These are phyloP conservation scores for Yueomyces sp. DNA, from an alignment of 805 yeast species.

Conservation along the genomic window DNA sequence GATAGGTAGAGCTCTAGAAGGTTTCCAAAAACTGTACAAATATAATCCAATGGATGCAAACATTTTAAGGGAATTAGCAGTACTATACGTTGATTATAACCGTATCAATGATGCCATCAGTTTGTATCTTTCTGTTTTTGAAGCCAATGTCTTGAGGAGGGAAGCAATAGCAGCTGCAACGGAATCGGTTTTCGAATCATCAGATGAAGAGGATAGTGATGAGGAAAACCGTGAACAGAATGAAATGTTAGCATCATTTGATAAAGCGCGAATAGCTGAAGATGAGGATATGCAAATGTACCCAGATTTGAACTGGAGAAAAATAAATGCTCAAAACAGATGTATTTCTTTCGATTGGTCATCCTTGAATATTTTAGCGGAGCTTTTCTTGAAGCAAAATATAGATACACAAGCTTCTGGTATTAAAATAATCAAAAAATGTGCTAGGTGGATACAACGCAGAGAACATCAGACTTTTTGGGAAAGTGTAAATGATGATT, in stretches of 20 bases:
- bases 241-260: neutral
- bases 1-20: slow-evolving; percentile 59
- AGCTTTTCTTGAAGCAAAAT: slow-evolving; percentile 45
- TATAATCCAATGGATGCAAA: slow-evolving; percentile 46
- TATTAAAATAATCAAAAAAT: slow-evolving; percentile 48
- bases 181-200: slow-evolving; percentile 21
- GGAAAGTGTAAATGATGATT: slow-evolving; percentile 43
- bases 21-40: slow-evolving; percentile 45
- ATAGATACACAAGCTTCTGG: slow-evolving; percentile 47
- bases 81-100: slow-evolving; percentile 34
- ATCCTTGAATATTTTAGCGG: slow-evolving; percentile 71
- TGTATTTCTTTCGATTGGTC: slow-evolving; percentile 72
- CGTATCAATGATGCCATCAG: slow-evolving; percentile 64
- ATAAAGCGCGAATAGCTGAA: neutral
- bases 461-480: slow-evolving; percentile 41
- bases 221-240: slow-evolving; percentile 3
- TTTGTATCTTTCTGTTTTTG: slow-evolving; percentile 50
- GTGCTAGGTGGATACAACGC: slow-evolving; percentile 72
- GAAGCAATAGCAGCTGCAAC: slow-evolving; percentile 18
- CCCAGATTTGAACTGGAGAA: slow-evolving; percentile 20
- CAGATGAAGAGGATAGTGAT: slow-evolving; percentile 16
- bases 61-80: slow-evolving; percentile 48
- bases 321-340: slow-evolving; percentile 15
- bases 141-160: slow-evolving; percentile 39
- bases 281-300: slow-evolving; percentile 16